Evolutionary conservation across 2,329 filamentous ascomycete species (phyloP), one percentile per base, ranked within the genome.

Genomic region (Aspergillus ibericus): DNA sequence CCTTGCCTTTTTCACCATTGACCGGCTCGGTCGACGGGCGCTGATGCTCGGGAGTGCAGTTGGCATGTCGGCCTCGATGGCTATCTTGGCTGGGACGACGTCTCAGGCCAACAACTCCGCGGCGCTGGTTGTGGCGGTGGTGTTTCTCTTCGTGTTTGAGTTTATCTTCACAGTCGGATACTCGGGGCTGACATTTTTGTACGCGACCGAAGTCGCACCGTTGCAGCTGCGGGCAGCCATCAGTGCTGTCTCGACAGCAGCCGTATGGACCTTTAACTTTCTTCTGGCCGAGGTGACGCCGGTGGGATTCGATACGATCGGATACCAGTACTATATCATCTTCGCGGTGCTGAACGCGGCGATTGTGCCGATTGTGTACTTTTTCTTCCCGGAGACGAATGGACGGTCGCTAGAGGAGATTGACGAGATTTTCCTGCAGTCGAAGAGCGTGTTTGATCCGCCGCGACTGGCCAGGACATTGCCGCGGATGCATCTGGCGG

Each of bases 111-210:
- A 71, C 13, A 82, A 83, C 70, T 74, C 73, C 2, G 59, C 74
- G 1, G 78, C 83, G 2, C 78, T 82, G 59, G 80, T 85, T 42
- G 80, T 78, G 0, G 82, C 81, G 0, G 82, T 81, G 0, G 78
- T 83, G 61, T 85, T 85, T 70, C 78, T 87, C 50, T 87, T 83
- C 70, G 70, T 84, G 48, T 87, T 84, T 75, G 83, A 85, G 71
- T 83, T 81, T 64, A 86, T 86, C 71, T 82, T 85, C 46, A 83
- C 82, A 0, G 82, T 85, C 57, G 84, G 83, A 0, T 85, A 85
- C 72, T 76, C 85, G 0, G 84, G 84, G 1, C 79, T 83, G 32
- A 85, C 84, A 64, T 86, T 85, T 72, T 74, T 86, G 18, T 87
- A 86, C 71, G 83, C 82, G 58, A 81, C 83, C 1, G 84, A 86